phyloP scores from a whole-genome alignment of 2,329 filamentous ascomycete species.

The Aspergillus ibericus region DNA sequence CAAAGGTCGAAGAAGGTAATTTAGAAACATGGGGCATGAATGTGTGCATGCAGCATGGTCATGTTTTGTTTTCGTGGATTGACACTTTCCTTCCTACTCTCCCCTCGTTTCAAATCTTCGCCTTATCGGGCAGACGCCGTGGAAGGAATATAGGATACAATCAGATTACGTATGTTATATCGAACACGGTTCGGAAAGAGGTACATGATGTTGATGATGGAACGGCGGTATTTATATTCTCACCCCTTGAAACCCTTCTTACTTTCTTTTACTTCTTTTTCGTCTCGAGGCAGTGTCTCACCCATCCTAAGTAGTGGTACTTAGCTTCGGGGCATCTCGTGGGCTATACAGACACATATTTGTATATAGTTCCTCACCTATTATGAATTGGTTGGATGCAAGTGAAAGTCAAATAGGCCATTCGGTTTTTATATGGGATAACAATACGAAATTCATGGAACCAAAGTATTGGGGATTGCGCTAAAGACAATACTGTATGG shows the following conservation, averaged over 20 bases:
- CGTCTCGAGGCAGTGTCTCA: not conserved
- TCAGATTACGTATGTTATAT: not conserved
- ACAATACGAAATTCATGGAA: no score
- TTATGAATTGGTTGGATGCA: no score
- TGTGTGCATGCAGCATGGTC: not conserved
- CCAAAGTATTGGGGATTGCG: no score
- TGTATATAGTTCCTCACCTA: no score
- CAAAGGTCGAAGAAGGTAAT: slow-evolving; percentile 31
- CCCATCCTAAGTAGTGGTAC: no score
- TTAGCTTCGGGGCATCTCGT: no score
- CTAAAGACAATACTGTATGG: no score
- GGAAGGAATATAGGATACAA: not conserved
- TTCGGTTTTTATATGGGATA: no score
- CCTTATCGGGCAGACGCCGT: not conserved
- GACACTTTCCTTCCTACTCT: not conserved
- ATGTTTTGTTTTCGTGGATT: not conserved
- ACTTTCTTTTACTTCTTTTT: not conserved
- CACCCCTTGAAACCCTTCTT: not conserved
- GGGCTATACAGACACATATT: no score
- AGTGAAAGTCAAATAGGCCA: no score
- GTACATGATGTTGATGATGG: not conserved
- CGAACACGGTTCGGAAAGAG: not conserved
- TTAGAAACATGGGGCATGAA: not conserved
- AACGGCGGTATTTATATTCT: no score
- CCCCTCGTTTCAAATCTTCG: not conserved